Conservation (phyloP, 2,329 filamentous ascomycete genomes). For the Alternaria gaisen region DNA sequence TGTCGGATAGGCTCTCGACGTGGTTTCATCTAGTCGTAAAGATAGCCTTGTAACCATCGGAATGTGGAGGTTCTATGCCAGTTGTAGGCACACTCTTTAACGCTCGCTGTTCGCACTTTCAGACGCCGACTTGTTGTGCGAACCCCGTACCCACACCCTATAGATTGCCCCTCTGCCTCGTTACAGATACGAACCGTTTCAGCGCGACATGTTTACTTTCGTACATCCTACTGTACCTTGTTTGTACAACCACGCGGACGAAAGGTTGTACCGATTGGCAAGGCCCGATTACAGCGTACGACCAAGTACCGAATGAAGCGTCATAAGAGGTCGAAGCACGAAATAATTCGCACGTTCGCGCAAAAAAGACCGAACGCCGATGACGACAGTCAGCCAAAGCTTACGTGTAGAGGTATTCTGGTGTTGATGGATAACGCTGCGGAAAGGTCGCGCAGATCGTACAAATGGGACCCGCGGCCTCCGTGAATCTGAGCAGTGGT, state of each 20-base stretch:
- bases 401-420: neutral
- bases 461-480: neutral
- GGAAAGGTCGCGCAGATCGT: neutral
- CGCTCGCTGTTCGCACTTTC: constrained; percentile 1
- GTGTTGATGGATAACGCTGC: neutral
- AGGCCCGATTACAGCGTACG: constrained; percentile 2
- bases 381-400: neutral
- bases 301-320: neutral
- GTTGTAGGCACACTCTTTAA: neutral
- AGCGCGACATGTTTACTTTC: neutral
- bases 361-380: neutral
- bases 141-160: neutral
- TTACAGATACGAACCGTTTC: neutral
- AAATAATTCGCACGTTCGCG: neutral
- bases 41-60: neutral
- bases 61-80: neutral
- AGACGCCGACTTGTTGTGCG: neutral
- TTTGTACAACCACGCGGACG: neutral
- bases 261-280: neutral
- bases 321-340: constrained; percentile 1
- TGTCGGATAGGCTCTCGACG: neutral
- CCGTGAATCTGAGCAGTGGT: neutral
- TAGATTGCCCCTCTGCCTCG: neutral
- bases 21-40: neutral
- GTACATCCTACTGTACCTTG: neutral